Base-by-base conservation (phyloP, 2,329 filamentous ascomycete genomes). In the Dactylellina sp. region DNA sequence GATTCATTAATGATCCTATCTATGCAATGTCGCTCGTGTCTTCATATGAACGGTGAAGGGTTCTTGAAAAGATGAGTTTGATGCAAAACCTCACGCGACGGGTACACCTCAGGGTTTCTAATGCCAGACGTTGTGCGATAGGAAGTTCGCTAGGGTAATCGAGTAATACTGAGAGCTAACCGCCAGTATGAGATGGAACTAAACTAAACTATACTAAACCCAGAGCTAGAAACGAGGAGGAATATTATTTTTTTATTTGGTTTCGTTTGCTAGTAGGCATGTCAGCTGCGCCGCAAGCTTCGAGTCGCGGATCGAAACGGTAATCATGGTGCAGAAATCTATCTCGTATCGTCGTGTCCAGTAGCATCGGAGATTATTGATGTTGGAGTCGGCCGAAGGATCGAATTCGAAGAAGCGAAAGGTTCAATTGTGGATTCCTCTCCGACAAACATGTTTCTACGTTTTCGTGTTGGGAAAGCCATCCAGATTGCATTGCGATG, bases 131-230 rank as follows among this genome's bases (percentile, higher is more conserved):
- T 18, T 50, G 22, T 42, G 18, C 56, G 12, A 53, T 47, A 25
- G 37, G 42, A 56, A 44, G 18, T 16, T 46, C 28, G 20, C 7
- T 49, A 18, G 56, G 25, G 49, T 55, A 53, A 55, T 37, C 47
- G 46, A 59, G 20, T 16, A 1, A 22, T 22, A 6, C 12, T 7
- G 3, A 18, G n/a, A 50, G 65, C 37, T 72, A 72, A 37, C 68
- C 68, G 68, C 68, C 68, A 64, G 46, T 44, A 64, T n/a, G 25
- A 44, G 24, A 70, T 20, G 12, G 42, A 16, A 37, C 56, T 28
- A 55, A 62, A 32, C 35, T 28, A 50, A 25, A 16, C 49, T 25
- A n/a, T 53, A 9, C 12, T 12, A 4, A 20, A 14, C 49, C 49
- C 7, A 53, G 11, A 37, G n/a, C 9, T 18, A 18, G 25, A 53